phyloP scores from a whole-genome alignment of 2,329 filamentous ascomycete genomes.

The Aphanoascus verrucosus region DNA sequence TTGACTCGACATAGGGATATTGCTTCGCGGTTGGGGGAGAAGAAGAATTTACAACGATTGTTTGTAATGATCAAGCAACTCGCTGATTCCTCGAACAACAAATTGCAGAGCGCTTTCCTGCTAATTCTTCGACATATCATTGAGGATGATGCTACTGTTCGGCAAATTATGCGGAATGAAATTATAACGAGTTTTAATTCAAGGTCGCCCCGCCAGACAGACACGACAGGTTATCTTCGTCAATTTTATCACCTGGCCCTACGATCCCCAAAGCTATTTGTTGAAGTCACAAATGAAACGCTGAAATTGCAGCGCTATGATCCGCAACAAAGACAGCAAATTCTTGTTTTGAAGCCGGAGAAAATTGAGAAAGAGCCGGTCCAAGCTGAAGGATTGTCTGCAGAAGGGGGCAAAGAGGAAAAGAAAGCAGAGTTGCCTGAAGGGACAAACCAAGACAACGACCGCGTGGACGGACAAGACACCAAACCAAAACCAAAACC shows the following conservation, averaged over 20 bases:
- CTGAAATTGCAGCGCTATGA: conserved; percentile 61
- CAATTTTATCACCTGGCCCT: conserved; percentile 69
- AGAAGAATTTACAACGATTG: conserved; percentile 75
- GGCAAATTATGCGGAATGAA: conserved; percentile 83
- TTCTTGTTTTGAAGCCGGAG: conserved; percentile 41
- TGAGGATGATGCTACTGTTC: conserved; percentile 83
- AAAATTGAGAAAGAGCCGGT: conserved; percentile 21
- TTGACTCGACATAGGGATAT: conserved; percentile 68
- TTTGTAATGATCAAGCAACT: conserved; percentile 96
- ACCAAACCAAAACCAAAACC: conserved; percentile 42
- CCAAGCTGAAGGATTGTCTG: neutral
- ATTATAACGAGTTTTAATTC: conserved; percentile 67
- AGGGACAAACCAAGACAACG: conserved; percentile 19
- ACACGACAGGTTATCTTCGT: conserved; percentile 63
- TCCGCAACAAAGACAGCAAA: conserved; percentile 43
- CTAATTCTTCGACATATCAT: conserved; percentile 83
- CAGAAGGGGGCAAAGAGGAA: conserved; percentile 27
- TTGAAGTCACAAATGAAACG: conserved; percentile 77
- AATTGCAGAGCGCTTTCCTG: conserved; percentile 66
- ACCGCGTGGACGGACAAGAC: conserved; percentile 9
- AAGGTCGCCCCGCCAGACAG: conserved; percentile 47
- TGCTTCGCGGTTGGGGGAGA: conserved; percentile 68
- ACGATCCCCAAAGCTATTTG: conserved; percentile 72
- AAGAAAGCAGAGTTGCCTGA: conserved; percentile 20
- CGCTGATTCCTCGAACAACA: conserved; percentile 63